These are phyloP conservation scores for Albatrellus ellisii DNA, from an alignment of 768 basidiomycete genomes.

Conservation along the genomic window DNA sequence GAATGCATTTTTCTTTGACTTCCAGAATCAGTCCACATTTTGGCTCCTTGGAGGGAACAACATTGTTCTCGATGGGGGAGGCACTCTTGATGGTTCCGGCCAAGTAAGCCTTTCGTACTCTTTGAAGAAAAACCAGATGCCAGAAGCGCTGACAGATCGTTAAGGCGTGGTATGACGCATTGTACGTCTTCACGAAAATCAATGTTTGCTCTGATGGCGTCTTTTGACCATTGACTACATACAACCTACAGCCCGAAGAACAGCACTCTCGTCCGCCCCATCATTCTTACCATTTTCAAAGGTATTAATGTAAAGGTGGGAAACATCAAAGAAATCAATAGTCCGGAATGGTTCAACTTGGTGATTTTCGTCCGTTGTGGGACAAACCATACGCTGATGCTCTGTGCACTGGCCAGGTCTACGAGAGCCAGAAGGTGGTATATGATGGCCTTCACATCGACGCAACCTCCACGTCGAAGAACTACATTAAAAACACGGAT, in stretches of 20 bases:
- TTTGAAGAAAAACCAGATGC: no score
- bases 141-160: no score
- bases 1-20: constrained; percentile 40
- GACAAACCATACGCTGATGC: background rate
- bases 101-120: constrained; percentile 27
- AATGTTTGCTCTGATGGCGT: background rate
- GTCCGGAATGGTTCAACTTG: constrained; percentile 41
- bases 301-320: constrained; percentile 33
- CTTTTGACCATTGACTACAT: no score
- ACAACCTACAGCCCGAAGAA: constrained; percentile 27
- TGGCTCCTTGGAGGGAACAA: constrained; percentile 43
- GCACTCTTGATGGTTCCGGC: constrained; percentile 51
- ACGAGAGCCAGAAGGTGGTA: constrained; percentile 32
- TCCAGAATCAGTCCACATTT: constrained; percentile 40
- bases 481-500: constrained; percentile 37
- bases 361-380: constrained; percentile 16
- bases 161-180: constrained; percentile 44
- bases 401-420: constrained; percentile 22
- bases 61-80: constrained; percentile 40
- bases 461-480: constrained; percentile 30
- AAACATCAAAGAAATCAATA: constrained; percentile 34
- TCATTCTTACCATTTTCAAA: constrained; percentile 41
- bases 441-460: constrained; percentile 35
- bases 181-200: constrained; percentile 18
- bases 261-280: constrained; percentile 35